Base-by-base conservation (phyloP, 106 monocot genomes). In the Narthecium ossifragum region DNA sequence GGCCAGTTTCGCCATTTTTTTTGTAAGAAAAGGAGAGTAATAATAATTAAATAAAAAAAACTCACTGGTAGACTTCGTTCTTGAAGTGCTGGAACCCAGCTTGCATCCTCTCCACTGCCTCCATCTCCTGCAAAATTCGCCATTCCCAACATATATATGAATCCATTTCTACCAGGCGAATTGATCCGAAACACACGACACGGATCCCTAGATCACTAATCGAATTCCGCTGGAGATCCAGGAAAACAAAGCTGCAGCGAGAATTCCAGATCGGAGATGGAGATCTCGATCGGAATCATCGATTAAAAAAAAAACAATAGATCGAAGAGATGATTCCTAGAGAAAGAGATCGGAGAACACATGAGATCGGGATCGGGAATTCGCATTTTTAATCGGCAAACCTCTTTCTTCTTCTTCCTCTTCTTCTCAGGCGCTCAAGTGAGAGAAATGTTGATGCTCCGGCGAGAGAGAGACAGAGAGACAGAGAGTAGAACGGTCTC, bases 61-160 rank as follows among this genome's bases (percentile, higher is more conserved):
- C 80, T 69, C 53, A 90, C 85, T 67, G 77, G 62, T 81, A 81
- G 32, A 85, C 24, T 62, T 84, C 85, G 28, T 50, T 65, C 81
- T 89, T 89, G 84, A 89, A 89, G 25, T 77, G 53, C 21, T 64
- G 54, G 66, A 89, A 89, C n/a, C 85, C 85, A 12, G 68, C 30
- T 32, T 75, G 71, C 66, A 89, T 17, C 40, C 75, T 65, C 65
- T 85, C 78, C n/a, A 81, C 59, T 4, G 74, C n/a, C 25, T 59
- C 74, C 77, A 71, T 73, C 29, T 17, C 67, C 75, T 78, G 75
- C 46, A 39, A 63, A 39, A 43, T 1, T 43, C 43, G n/a, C 4
- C 4, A 26, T 14, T 29, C 5, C 11, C 49, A 37, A 26, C 13
- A 61, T 13, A 12, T 18, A 18, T 18, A 55, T 21, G 18, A 29